Base-by-base conservation (phyloP, 495 filamentous ascomycete species). In the Endocarpon pusillum region DNA sequence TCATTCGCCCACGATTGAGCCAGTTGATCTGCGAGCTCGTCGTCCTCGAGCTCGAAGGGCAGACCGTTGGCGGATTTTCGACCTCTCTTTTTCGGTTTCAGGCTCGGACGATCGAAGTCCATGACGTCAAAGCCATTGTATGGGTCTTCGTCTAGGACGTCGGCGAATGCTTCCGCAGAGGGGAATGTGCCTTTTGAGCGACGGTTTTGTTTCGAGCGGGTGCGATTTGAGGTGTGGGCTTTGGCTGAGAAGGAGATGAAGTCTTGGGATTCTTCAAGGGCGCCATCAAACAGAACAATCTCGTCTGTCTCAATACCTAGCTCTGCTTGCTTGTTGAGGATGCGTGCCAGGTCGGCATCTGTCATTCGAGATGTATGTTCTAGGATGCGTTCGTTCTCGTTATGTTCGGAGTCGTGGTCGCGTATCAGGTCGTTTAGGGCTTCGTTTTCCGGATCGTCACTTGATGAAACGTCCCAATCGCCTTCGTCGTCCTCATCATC, bases 41-140 rank as follows among this genome's bases (percentile, higher is more conserved):
- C 71, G 48, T 94, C 91, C 1, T 73, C 75, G 1, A 81, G 46
- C 22, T 75, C 61, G 36, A 78, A 60, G 14, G 35, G 21, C 49
- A 61, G 38, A 47, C 36, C 3, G 37, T 30, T 15, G 50, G 49
- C 28, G 4, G 12, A 14, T 55, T 65, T 41, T 51, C 69, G 63
- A 24, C 69, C 69, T 44, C 75, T 78, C 26, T 65, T 42, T 41
- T 64, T 71, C 23, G 57, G 62, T 29, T 58, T 59, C 15, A 72
- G 37, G 34, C 66, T 73, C 4, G 62, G 73, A n/a, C 73, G 66
- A 16, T 77, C 65, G 50, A 78, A 80, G 41, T 89, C 83, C 71
- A 83, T 82, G 19, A 89, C 59, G 46, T 93, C 83, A 40, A 93
- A 71, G 18, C 69, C 76, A 42, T 75, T 71, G 44, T 87, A 85